Base-by-base conservation (phyloP, 331 rosid species). In the Malus hybrid region DNA sequence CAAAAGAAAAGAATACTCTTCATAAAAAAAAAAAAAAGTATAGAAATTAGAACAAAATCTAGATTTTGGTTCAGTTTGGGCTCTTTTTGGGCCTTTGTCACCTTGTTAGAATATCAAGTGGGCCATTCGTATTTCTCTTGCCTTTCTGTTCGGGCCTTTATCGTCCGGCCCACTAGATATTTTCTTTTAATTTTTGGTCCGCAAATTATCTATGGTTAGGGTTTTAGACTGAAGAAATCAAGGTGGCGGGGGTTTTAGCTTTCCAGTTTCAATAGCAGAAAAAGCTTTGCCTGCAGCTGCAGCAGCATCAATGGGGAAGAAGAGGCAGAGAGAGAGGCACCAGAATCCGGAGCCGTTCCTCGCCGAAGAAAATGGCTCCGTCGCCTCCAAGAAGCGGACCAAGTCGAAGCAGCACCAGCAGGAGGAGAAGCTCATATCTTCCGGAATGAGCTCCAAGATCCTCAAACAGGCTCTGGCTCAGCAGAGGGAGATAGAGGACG, bases 271-370 rank as follows among this genome's bases (percentile, higher is more conserved):
- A 12, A 62, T 11, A 62, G 15, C 13, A 18, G 11, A 61, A 10
- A 71, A 30, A 19, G 8, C 62, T n/a, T 18, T 11, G 30, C 44
- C 60, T 9, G 22, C 12, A 5, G 18, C 29, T 22, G 63, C 24
- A 3, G 10, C 9, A 2, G 50, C 73, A 50, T 11, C 84, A 53
- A 93, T 94, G 98, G 87, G 71, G 66, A 91, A 86, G 84, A 86
- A 91, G 82, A 89, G 91, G 71, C 86, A 74, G 6, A 85, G 95
- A 82, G 90, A 86, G 26, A 86, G 92, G 79, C 79, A 79, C 44
- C 89, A 80, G 82, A 94, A 94, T 56, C 98, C 97, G 2, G 93
- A 90, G 56, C 87, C 93, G 0, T 94, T 94, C 15, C 81, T 80
- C 12, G 82, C 89, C 0, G 86, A 80, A 3, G 95, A 86, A 22